These are phyloP conservation scores for Eucalyptus cladocalyx DNA, from an alignment of 345 rosid species.

Conservation along the genomic window DNA sequence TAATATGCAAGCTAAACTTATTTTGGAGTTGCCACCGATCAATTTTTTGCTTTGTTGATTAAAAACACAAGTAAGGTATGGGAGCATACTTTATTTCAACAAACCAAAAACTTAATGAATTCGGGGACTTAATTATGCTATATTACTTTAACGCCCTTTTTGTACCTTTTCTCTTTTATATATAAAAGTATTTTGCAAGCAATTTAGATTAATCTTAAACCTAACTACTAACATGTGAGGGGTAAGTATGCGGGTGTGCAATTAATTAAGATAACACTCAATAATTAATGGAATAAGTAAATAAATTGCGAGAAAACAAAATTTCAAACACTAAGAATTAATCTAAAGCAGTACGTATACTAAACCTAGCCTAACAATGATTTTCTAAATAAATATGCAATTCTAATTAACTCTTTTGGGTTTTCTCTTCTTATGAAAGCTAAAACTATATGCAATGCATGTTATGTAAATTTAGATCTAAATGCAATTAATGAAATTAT, in stretches of 20 bases:
- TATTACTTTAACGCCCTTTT: not conserved
- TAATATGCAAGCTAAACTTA: not conserved
- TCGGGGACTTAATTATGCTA: not conserved
- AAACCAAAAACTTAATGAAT: not conserved
- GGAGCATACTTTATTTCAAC: not conserved
- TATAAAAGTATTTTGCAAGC: not conserved
- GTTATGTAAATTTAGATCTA: no score
- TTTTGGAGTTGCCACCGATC: not conserved
- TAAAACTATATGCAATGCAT: no score
- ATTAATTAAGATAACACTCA: not conserved
- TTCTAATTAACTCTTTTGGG: no score
- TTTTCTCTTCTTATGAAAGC: no score
- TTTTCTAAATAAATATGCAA: no score
- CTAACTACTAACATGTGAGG: not conserved
- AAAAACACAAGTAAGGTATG: not conserved
- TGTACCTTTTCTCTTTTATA: not conserved
- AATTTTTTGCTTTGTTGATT: no score
- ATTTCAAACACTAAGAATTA: not conserved
- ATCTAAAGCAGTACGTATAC: not conserved
- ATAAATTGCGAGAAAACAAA: not conserved
- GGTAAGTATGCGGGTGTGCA: not conserved
- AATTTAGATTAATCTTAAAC: not conserved
- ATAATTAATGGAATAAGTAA: not conserved
- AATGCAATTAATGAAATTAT: not conserved
- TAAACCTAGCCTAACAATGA: no score